phyloP scores from a whole-genome alignment of 78 protist genomes.

The Tieghemostelium lacteum region DNA sequence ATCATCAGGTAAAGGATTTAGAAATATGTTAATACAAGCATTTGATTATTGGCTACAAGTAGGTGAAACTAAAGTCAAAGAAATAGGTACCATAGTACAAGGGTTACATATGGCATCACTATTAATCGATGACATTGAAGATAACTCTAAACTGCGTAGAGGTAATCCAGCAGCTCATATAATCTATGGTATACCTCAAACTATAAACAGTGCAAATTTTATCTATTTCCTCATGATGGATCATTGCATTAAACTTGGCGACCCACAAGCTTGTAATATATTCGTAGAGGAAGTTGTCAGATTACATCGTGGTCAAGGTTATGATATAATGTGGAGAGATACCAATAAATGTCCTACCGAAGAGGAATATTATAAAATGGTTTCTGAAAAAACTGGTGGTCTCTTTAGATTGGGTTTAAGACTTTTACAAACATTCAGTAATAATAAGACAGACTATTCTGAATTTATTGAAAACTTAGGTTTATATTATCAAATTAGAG shows the following conservation, averaged over 20 bases:
- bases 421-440: slow-evolving; percentile 80
- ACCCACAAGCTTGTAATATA: slow-evolving; percentile 29
- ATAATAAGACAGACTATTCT: slow-evolving; percentile 72
- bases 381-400: slow-evolving; percentile 92
- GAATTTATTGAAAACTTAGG: slow-evolving; percentile 89
- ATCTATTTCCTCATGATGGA: slow-evolving; percentile 91
- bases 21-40: slow-evolving; percentile 86
- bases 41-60: slow-evolving; percentile 90
- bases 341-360: slow-evolving; percentile 86
- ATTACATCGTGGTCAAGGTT: slow-evolving; percentile 96
- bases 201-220: slow-evolving; percentile 96
- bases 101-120: slow-evolving; percentile 90
- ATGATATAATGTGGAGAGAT: slow-evolving; percentile 95
- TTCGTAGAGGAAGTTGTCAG: slow-evolving; percentile 88
- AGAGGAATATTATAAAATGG: slow-evolving; percentile 89
- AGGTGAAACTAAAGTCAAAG: slow-evolving; percentile 43
- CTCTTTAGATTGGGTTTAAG: slow-evolving; percentile 89
- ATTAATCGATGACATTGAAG: slow-evolving; percentile 96
- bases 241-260: slow-evolving; percentile 35
- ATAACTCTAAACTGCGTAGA: slow-evolving; percentile 92
- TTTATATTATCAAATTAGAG: slow-evolving; percentile 92
- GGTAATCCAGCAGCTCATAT: slow-evolving; percentile 92
- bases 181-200: slow-evolving; percentile 88
- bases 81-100: slow-evolving; percentile 68
- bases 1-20: slow-evolving; percentile 90